Percentiles rank a stretch among this genome's conserved stretches.
Evolutionary conservation across 2,329 filamentous ascomycete genomes (phyloP).

Genomic region (Botrytis sinoallii): DNA sequence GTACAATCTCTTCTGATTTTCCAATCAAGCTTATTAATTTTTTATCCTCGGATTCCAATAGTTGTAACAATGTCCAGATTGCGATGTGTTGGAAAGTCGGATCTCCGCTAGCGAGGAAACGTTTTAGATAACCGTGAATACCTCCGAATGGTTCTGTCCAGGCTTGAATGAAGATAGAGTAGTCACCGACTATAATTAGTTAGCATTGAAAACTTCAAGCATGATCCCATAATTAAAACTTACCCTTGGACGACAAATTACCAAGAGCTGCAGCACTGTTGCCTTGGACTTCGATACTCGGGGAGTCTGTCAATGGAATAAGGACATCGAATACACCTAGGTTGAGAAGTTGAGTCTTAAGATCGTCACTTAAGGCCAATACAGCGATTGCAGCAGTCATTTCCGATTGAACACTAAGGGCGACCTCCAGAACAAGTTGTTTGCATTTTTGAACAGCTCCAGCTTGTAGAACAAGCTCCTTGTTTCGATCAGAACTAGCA

Average conservation of each 20-base stretch:
- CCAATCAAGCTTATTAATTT: conserved; percentile 84
- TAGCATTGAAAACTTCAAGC: conserved; percentile 27
- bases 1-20: conserved; percentile 85
- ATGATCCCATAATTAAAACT: conserved; percentile 28
- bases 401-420: conserved; percentile 92
- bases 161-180: conserved; percentile 90
- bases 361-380: conserved; percentile 87
- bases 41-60: conserved; percentile 92
- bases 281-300: conserved; percentile 96
- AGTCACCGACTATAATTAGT: conserved; percentile 78
- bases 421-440: conserved; percentile 88
- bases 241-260: conserved; percentile 96
- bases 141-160: conserved; percentile 92
- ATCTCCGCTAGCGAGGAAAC: conserved; percentile 91
- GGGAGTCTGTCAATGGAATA: conserved; percentile 90
- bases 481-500: conserved; percentile 95
- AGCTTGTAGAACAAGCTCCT: conserved; percentile 93
- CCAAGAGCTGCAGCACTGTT: conserved; percentile 95
- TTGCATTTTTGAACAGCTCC: conserved; percentile 99
- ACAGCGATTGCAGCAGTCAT: conserved; percentile 99
- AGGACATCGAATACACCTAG: conserved; percentile 94
- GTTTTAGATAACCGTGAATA: conserved; percentile 90
- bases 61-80: conserved; percentile 93
- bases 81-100: conserved; percentile 99
- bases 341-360: conserved; percentile 86